Evolutionary conservation across 371 early-diverging fungal species (phyloP), one percentile per base, ranked within the genome.

Genomic region (Mortierella sp.): DNA sequence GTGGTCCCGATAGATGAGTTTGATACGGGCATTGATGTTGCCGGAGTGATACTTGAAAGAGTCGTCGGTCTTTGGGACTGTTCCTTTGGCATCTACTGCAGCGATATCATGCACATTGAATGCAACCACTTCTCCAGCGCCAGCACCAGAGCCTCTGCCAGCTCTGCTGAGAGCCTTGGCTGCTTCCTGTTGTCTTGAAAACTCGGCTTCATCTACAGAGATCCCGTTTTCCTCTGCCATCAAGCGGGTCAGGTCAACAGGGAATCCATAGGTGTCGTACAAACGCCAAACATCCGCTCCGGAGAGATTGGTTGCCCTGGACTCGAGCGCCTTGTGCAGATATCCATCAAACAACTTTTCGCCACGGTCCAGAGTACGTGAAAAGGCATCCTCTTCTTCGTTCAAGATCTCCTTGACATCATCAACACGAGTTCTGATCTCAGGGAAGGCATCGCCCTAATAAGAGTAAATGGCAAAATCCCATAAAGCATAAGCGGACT

Each of bases 191-290:
- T 89, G 93, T 29, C 79, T 80, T 71, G 92, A 85, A 70, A 99
- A 99, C 71, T 87, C 95, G 28, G 84, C 86, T 72, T 95, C 94
- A 78, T 99, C 94, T 21, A 99, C 91, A 17, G 69, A 63, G 55
- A 99, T 80, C 10, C 94, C 95, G 76, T 91, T 92, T 81, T 99
- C 99, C 79, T 97, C 96, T 25, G 98, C 98, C 95, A 99, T 98
- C 52, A 99, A 79, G 64, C 94, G 92, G 9, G 99, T 99, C 60
- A 99, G 85, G 83, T 99, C 99, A 7, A 97, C 94, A 17, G 99
- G 99, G 92, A 99, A 99, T 53, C 99, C 99, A 80, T 95, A 99
- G 17, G 99, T 99, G 81, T 99, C 99, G 74, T 99, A 99, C 71
- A 99, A 85, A 25, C 96, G 88, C 97, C 98, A 99, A 22, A 95